Evolutionary conservation across 805 yeast genomes (phyloP).

Genomic region (Myxozyma kluyveri): DNA sequence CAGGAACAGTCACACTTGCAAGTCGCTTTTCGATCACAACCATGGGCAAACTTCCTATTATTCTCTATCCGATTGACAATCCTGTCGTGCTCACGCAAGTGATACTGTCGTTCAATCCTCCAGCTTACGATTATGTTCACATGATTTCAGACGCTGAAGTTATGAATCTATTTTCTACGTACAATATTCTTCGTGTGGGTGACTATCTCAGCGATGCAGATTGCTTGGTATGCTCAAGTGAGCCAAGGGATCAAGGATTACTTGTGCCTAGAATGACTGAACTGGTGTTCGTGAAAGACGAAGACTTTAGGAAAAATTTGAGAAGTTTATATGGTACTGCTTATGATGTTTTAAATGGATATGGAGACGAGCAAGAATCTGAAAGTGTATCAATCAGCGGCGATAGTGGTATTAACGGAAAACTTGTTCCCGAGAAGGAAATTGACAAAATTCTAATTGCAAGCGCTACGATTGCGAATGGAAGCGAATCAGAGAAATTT

Average conservation of each 20-base stretch:
- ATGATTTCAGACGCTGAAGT: conserved; percentile 36
- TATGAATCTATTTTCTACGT: conserved; percentile 36
- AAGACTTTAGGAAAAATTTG: not conserved
- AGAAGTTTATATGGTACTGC: not conserved
- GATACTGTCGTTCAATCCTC: conserved; percentile 47
- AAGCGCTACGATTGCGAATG: not conserved
- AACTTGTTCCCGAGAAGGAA: not conserved
- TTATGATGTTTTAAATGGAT: not conserved
- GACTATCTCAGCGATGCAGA: conserved; percentile 3
- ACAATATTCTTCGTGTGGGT: conserved; percentile 5
- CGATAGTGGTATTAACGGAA: not conserved
- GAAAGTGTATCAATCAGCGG: too few relatives aligned
- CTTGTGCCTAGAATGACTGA: conserved; percentile 45
- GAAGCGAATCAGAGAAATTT: not conserved
- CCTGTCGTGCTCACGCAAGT: conserved; percentile 39
- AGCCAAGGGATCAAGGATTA: conserved; percentile 70
- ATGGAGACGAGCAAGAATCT: not conserved
- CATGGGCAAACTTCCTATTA: conserved; percentile 10
- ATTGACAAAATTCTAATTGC: not conserved
- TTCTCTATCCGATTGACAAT: conserved; percentile 21
- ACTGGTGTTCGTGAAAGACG: conserved; percentile 51
- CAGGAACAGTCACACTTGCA: conserved; percentile 9
- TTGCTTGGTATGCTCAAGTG: conserved; percentile 43
- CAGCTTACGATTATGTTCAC: conserved; percentile 46
- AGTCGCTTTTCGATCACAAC: not conserved